Percentiles rank a stretch among this genome's conserved stretches.
phyloP scores from a whole-genome alignment of 305 asterid genomes.

The Galium porrigens region DNA sequence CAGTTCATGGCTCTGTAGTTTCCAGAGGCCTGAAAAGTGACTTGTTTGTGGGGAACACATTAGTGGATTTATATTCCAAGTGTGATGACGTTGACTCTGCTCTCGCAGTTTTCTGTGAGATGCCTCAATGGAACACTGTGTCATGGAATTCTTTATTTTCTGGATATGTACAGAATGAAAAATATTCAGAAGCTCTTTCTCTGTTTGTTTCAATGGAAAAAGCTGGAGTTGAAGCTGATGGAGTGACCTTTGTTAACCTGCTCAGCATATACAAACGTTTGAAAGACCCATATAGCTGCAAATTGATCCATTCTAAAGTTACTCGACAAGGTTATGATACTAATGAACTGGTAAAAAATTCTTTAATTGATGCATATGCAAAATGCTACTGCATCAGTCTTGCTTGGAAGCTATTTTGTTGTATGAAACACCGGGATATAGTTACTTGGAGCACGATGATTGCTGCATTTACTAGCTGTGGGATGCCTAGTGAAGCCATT shows the following conservation, averaged over 20 bases:
- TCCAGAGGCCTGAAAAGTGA: conserved; percentile 47
- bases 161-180: conserved; percentile 52
- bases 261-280: conserved; percentile 46
- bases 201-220: conserved; percentile 41
- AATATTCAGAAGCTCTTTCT: conserved; percentile 40
- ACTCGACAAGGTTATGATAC: conserved; percentile 36
- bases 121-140: conserved; percentile 38
- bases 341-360: conserved; percentile 56
- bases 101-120: conserved; percentile 37
- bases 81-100: conserved; percentile 50
- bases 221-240: conserved; percentile 46
- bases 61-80: conserved; percentile 72
- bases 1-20: conserved; percentile 41
- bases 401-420: conserved; percentile 46
- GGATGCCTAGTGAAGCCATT: conserved; percentile 69
- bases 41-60: conserved; percentile 54
- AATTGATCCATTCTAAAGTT: conserved; percentile 44
- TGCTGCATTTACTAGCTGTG: conserved; percentile 56
- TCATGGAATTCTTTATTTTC: conserved; percentile 75
- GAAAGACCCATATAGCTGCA: conserved; percentile 38
- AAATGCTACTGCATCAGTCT: conserved; percentile 40
- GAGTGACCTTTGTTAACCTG: conserved; percentile 58
- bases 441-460: conserved; percentile 92
- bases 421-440: conserved; percentile 37
- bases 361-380: conserved; percentile 60